phyloP scores from a whole-genome alignment of 1,139 yeast genomes.

The Candida mesenterica region DNA sequence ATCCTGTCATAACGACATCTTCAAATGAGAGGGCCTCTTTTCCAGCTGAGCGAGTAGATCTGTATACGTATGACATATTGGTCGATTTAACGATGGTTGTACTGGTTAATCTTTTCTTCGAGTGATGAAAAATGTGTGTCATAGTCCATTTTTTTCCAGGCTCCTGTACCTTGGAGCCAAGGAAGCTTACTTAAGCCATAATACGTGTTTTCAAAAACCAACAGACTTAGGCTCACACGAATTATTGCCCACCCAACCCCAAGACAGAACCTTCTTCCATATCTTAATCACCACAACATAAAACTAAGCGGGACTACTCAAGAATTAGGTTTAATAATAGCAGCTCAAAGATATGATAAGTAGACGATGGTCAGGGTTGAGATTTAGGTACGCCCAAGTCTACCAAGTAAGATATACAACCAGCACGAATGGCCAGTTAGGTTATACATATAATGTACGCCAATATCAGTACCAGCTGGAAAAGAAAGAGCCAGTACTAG shows the following conservation, averaged over 20 bases:
- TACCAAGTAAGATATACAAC: slow-evolving; percentile 1
- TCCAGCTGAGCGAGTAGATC: slow-evolving; percentile 78
- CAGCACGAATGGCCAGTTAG: neutral
- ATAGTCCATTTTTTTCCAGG: neutral
- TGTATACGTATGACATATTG: slow-evolving; percentile 51
- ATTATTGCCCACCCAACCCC: too few relatives aligned
- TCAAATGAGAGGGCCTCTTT: slow-evolving; percentile 70
- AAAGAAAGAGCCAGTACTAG: neutral
- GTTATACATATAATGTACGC: slow-evolving; percentile 1
- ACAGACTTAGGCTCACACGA: too few relatives aligned
- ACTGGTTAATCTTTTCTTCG: neutral
- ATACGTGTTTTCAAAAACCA: too few relatives aligned
- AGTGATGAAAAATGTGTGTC: neutral
- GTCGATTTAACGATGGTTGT: slow-evolving; percentile 1
- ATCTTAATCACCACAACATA: too few relatives aligned
- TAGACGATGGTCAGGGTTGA: neutral
- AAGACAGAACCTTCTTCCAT: too few relatives aligned
- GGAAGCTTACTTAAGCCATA: too few relatives aligned
- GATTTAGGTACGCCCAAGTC: too few relatives aligned
- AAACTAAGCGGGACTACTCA: too few relatives aligned
- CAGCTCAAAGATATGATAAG: too few relatives aligned
- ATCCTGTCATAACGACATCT: slow-evolving; percentile 88
- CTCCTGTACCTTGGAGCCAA: too few relatives aligned
- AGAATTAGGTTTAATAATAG: too few relatives aligned
- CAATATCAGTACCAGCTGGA: slow-evolving; percentile 1